Conservation (phyloP, 768 basidiomycete species). For the Lentinula edodes region DNA sequence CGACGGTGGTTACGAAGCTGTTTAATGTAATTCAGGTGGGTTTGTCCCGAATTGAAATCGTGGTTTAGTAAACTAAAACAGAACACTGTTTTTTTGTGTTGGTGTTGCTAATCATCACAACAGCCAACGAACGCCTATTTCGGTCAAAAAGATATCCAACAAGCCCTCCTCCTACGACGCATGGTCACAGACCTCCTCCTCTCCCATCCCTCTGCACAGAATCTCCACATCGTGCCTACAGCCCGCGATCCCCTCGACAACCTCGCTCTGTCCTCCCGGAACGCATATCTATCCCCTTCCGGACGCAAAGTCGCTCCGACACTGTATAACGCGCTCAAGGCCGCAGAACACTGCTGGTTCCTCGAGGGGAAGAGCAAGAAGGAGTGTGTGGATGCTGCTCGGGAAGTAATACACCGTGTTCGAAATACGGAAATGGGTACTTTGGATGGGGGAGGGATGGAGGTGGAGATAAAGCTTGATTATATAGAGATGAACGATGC, state of each 20-base stretch:
- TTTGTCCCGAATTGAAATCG: neutral
- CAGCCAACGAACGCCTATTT: slow-evolving; percentile 93
- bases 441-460: slow-evolving; percentile 12
- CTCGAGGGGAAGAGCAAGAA: slow-evolving; percentile 38
- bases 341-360: slow-evolving; percentile 54
- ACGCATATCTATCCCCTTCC: slow-evolving; percentile 64
- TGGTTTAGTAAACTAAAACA: too few relatives aligned
- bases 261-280: slow-evolving; percentile 88
- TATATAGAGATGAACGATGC: slow-evolving; percentile 89
- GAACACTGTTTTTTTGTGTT: too few relatives aligned
- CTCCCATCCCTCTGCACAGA: slow-evolving; percentile 64
- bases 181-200: slow-evolving; percentile 77
- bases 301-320: slow-evolving; percentile 66
- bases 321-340: slow-evolving; percentile 63
- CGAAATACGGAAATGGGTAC: slow-evolving; percentile 13
- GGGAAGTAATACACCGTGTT: slow-evolving; percentile 28
- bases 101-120: neutral
- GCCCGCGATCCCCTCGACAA: slow-evolving; percentile 57
- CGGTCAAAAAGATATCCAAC: slow-evolving; percentile 98
- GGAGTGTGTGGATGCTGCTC: slow-evolving; percentile 41
- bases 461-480: slow-evolving; percentile 61
- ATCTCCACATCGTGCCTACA: slow-evolving; percentile 87
- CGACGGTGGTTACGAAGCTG: slow-evolving; percentile 91
- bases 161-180: slow-evolving; percentile 78
- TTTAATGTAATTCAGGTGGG: slow-evolving; percentile 87